Percentiles rank a stretch among this genome's conserved stretches.
Evolutionary conservation across 768 basidiomycete genomes (phyloP).

Genomic region (Crassisporium funariophilum): DNA sequence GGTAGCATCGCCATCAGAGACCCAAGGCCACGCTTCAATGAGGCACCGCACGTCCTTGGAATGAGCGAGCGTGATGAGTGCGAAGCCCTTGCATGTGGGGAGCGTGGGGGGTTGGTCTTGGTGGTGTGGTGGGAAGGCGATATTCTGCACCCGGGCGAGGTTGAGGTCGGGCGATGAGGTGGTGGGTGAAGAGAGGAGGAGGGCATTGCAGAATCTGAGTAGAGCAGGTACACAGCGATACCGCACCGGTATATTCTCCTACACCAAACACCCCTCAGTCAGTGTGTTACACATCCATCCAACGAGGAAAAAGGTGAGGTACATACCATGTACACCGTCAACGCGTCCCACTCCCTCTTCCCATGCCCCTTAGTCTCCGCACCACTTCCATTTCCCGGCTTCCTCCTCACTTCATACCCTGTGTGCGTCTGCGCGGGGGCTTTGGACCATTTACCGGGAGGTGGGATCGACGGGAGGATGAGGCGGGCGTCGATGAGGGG

Average conservation of each 20-base stretch:
- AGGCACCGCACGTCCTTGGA: slow-evolving; percentile 43
- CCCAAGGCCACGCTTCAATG: slow-evolving; percentile 65
- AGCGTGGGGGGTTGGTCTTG: slow-evolving; percentile 55
- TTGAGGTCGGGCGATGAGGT: slow-evolving; percentile 3
- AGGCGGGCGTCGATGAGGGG: slow-evolving; percentile 60
- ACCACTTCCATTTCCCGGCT: slow-evolving; percentile 35
- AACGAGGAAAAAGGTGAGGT: neutral
- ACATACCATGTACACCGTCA: slow-evolving; percentile 71
- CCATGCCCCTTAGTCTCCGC: slow-evolving; percentile 22
- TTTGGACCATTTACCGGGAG: slow-evolving; percentile 30
- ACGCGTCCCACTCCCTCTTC: slow-evolving; percentile 58
- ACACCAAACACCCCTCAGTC: no score
- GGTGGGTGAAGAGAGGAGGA: slow-evolving; percentile 33
- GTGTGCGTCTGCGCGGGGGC: slow-evolving; percentile 29
- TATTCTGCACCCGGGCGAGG: slow-evolving; percentile 44
- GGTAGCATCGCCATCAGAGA: slow-evolving; percentile 7
- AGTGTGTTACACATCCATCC: no score
- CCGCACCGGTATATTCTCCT: slow-evolving; percentile 73
- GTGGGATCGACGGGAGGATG: slow-evolving; percentile 42
- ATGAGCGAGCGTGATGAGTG: slow-evolving; percentile 59
- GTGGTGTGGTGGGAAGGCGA: slow-evolving; percentile 65
- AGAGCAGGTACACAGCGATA: slow-evolving; percentile 55
- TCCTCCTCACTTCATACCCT: slow-evolving; percentile 68
- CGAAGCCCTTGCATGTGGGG: slow-evolving; percentile 75
- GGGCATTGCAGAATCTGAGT: slow-evolving; percentile 41